Conservation (phyloP, 2,329 filamentous ascomycete genomes). For the Stagonosporopsis rhizophila region DNA sequence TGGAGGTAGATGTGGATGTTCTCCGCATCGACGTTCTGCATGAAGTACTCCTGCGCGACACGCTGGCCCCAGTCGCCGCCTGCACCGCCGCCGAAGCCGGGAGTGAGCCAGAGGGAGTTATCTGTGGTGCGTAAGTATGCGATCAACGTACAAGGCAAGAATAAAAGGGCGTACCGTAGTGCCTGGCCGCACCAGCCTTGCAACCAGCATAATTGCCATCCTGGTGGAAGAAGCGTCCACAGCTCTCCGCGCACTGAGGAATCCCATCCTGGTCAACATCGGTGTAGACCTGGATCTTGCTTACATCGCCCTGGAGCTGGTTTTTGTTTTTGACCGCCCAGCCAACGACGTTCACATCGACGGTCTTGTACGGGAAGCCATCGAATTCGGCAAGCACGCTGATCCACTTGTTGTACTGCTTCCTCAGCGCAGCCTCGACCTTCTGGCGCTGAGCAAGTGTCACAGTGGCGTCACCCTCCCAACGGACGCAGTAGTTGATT, state of each 20-base stretch:
- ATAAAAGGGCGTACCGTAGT: slow-evolving; percentile 42
- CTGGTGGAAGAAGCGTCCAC: slow-evolving; percentile 57
- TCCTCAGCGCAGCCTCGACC: slow-evolving; percentile 46
- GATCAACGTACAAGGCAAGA: neutral
- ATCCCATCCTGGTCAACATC: slow-evolving; percentile 50
- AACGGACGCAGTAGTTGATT: slow-evolving; percentile 55
- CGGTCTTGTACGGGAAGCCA: slow-evolving; percentile 52
- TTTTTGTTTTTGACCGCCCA: slow-evolving; percentile 53
- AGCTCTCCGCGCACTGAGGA: slow-evolving; percentile 53
- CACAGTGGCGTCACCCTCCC: slow-evolving; percentile 52
- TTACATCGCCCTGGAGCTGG: slow-evolving; percentile 48
- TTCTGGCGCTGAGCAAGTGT: slow-evolving; percentile 50
- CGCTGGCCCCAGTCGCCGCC: slow-evolving; percentile 60
- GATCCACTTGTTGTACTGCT: slow-evolving; percentile 53
- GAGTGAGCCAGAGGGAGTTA: slow-evolving; percentile 58
- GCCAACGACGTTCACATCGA: slow-evolving; percentile 53
- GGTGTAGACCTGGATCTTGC: slow-evolving; percentile 53
- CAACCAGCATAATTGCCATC: slow-evolving; percentile 53
- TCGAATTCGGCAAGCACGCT: slow-evolving; percentile 55
- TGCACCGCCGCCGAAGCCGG: slow-evolving; percentile 54
- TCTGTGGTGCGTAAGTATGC: slow-evolving; percentile 22
- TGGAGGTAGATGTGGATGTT: slow-evolving; percentile 58
- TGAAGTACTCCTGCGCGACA: slow-evolving; percentile 55
- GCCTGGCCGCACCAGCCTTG: slow-evolving; percentile 47
- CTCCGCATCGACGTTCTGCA: slow-evolving; percentile 46